These are phyloP conservation scores for Myxozyma nipponensis DNA, from an alignment of 805 yeast species.

Conservation along the genomic window DNA sequence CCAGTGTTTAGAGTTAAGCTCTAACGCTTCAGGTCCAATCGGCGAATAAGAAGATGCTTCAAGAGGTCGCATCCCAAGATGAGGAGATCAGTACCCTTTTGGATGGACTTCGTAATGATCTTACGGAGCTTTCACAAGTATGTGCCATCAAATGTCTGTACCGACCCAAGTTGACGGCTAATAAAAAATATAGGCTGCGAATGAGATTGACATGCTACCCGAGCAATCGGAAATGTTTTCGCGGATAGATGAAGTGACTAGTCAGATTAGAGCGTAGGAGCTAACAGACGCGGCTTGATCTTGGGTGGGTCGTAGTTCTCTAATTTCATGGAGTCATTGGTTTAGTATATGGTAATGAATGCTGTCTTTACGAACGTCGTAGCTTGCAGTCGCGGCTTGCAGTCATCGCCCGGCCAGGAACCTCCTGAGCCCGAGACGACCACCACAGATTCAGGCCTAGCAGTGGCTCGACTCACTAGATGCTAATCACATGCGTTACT, in stretches of 20 bases:
- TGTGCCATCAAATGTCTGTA: background rate
- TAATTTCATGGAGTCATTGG: too few relatives aligned
- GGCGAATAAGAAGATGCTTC: constrained; percentile 13
- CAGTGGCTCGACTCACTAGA: too few relatives aligned
- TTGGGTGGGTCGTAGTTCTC: too few relatives aligned
- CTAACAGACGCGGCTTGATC: too few relatives aligned
- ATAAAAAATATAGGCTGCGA: constrained; percentile 8
- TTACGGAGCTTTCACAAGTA: constrained; percentile 13
- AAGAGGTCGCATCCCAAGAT: constrained; percentile 14
- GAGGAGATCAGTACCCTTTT: constrained; percentile 13
- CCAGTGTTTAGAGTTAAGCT: too few relatives aligned
- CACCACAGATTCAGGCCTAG: too few relatives aligned
- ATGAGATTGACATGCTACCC: constrained; percentile 15
- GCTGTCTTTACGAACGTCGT: too few relatives aligned
- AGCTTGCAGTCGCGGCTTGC: too few relatives aligned
- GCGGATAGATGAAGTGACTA: constrained; percentile 12
- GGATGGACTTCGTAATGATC: background rate
- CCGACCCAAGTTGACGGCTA: background rate
- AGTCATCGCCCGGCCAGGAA: too few relatives aligned
- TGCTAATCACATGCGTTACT: too few relatives aligned
- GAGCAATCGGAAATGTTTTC: constrained; percentile 10
- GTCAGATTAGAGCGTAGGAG: background rate
- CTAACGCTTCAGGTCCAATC: constrained; percentile 8
- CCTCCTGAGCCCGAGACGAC: too few relatives aligned
- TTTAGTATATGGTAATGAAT: too few relatives aligned